Base-by-base conservation (phyloP, 331 rosid genomes). In the Cydonia oblonga region DNA sequence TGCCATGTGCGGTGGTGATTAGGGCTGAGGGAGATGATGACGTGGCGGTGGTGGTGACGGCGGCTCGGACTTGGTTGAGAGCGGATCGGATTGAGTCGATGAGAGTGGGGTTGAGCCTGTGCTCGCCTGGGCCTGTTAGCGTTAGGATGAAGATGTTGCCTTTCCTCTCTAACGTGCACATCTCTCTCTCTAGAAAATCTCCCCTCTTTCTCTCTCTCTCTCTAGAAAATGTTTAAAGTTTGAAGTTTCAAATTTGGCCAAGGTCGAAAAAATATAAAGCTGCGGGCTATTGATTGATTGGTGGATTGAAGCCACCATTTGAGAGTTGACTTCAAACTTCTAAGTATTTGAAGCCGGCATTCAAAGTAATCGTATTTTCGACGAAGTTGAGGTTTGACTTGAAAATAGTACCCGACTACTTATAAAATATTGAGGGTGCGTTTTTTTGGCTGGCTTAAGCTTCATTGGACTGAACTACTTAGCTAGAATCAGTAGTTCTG, bases 1-100 rank as follows among this genome's bases (percentile, higher is more conserved):
- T 93, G 16, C 97, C 97, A 5, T 89, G 82, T 0, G 96, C 95
- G 70, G 96, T 93, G 84, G 97, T 93, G 85, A 93, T 84, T n/a
- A 93, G 81, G 59, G 80, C 96, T 38, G 88, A 84, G 18, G 88
- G 59, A 3, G 81, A 26, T 19, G 82, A 12, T 35, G 66, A 64
- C 22, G 65, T 28, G 44, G 80, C 12, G 49, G 68, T 9, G 11
- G 76, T 2, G 46, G 79, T 38, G 69, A 79, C 81, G 63, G 87
- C 86, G 30, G 83, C 80, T 13, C 90, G 86, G 75, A 89, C 83
- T 13, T 71, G 85, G 79, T 71, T 76, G 63, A 93, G 78, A 40
- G 92, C 76, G 22, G 90, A 80, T 28, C 58, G 85, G 75, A 90
- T 88, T 2, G 78, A 74, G 20, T 74, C 79, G 76, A 90, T 78